phyloP scores from a whole-genome alignment of 257 asterid genomes.

The Capsicum chinense region DNA sequence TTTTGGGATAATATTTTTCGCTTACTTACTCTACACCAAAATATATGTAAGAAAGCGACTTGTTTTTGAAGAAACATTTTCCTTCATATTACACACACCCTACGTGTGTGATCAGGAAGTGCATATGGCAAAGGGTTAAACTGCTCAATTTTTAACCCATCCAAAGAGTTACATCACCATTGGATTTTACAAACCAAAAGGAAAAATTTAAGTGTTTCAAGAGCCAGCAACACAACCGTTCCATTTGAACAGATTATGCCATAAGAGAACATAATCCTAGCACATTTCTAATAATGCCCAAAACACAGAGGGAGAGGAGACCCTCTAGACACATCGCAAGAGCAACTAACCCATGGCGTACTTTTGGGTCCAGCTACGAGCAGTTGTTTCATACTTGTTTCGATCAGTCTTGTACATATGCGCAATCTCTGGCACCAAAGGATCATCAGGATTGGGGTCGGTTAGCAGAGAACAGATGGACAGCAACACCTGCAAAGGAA shows the following conservation, averaged over 20 bases:
- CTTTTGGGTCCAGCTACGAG: slow-evolving; percentile 53
- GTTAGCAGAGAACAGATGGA: slow-evolving; percentile 48
- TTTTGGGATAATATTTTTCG: too few relatives aligned
- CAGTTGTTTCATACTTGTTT: slow-evolving; percentile 49
- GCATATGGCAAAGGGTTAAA: background rate
- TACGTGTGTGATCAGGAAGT: background rate
- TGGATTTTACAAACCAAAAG: slow-evolving; percentile 33
- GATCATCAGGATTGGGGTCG: slow-evolving; percentile 53
- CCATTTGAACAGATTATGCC: slow-evolving; percentile 27
- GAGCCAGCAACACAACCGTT: slow-evolving; percentile 26
- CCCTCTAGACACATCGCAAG: background rate
- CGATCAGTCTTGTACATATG: slow-evolving; percentile 51
- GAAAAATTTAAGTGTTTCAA: background rate
- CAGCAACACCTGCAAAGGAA: slow-evolving; percentile 42
- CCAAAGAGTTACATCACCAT: background rate
- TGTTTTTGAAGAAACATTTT: too few relatives aligned
- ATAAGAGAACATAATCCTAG: slow-evolving; percentile 17
- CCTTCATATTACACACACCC: too few relatives aligned
- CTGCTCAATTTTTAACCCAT: background rate
- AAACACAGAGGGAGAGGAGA: slow-evolving; percentile 8
- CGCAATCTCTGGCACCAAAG: slow-evolving; percentile 52
- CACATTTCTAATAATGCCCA: slow-evolving; percentile 11
- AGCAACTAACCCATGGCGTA: slow-evolving; percentile 46
- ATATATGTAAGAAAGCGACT: background rate
- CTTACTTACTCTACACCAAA: background rate